A percentile compares a stretch with the other conserved stretches of the same genome.
Conservation (phyloP, 2,329 filamentous ascomycete genomes). For the Xylariales sp. region DNA sequence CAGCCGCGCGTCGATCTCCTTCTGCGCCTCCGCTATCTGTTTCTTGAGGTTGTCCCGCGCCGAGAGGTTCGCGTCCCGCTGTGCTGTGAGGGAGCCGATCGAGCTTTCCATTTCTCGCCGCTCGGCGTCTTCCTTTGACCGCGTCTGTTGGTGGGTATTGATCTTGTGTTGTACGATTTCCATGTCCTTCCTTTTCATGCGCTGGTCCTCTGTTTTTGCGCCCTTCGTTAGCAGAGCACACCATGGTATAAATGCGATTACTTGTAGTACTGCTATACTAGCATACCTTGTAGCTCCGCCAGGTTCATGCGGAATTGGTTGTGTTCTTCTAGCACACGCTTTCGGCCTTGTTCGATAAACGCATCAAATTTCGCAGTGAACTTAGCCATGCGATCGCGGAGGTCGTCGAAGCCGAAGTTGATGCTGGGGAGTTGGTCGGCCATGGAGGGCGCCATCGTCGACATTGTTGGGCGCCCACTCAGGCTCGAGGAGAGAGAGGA, state of each 20-base stretch:
- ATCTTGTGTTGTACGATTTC: slow-evolving; percentile 82
- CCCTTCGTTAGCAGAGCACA: slow-evolving; percentile 13
- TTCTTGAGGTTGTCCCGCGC: slow-evolving; percentile 67
- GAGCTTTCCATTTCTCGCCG: slow-evolving; percentile 77
- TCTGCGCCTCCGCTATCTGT: slow-evolving; percentile 75
- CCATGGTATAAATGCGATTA: neutral
- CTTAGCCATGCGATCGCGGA: slow-evolving; percentile 93
- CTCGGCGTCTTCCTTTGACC: slow-evolving; percentile 82
- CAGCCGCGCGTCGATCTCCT: slow-evolving; percentile 74
- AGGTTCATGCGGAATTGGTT: slow-evolving; percentile 94
- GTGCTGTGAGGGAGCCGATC: slow-evolving; percentile 67
- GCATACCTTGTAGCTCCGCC: slow-evolving; percentile 87
- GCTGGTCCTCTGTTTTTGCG: slow-evolving; percentile 78
- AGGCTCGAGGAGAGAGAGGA: slow-evolving; percentile 74
- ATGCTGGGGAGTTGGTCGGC: slow-evolving; percentile 85
- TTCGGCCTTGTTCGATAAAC: slow-evolving; percentile 92
- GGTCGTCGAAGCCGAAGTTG: slow-evolving; percentile 95
- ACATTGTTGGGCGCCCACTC: slow-evolving; percentile 66
- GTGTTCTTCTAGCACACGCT: slow-evolving; percentile 89
- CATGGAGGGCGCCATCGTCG: slow-evolving; percentile 72
- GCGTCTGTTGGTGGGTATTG: slow-evolving; percentile 75
- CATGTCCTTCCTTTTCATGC: slow-evolving; percentile 88
- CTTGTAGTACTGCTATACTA: slow-evolving; percentile 1
- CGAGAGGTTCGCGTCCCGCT: slow-evolving; percentile 70
- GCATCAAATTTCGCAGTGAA: slow-evolving; percentile 92